Percentiles rank a stretch among this genome's conserved stretches.
phyloP scores from a whole-genome alignment of 2,329 filamentous ascomycete species.

The Tolypocladium sp. region DNA sequence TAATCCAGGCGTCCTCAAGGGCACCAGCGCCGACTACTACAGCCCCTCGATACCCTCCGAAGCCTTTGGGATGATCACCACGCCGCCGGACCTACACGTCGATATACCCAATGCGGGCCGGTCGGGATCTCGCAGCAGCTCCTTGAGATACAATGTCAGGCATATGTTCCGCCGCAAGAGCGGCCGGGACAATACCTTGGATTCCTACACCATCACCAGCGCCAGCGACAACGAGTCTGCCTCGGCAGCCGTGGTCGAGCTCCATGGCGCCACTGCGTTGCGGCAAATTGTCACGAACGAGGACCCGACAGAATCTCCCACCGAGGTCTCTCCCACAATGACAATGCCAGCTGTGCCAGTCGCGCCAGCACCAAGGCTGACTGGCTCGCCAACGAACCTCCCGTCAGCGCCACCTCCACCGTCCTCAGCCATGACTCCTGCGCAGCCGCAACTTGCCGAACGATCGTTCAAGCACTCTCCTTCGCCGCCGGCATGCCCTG shows the following conservation, averaged over 20 bases:
- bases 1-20: slow-evolving; percentile 21
- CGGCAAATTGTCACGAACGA: slow-evolving; percentile 4
- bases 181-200: slow-evolving; percentile 18
- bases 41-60: slow-evolving; percentile 29
- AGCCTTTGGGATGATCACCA: slow-evolving; percentile 28
- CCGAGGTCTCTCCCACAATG: slow-evolving; percentile 13
- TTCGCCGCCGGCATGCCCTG: slow-evolving; percentile 22
- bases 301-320: slow-evolving; percentile 19
- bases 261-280: background rate
- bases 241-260: background rate
- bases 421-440: background rate
- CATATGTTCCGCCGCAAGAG: slow-evolving; percentile 25
- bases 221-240: background rate
- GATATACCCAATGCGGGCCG: slow-evolving; percentile 9
- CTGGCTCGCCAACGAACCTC: slow-evolving; percentile 6
- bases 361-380: slow-evolving; percentile 5
- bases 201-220: slow-evolving; percentile 9
- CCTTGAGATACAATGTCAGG: slow-evolving; percentile 24
- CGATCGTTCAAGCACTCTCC: slow-evolving; percentile 12
- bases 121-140: slow-evolving; percentile 22
- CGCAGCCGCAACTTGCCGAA: background rate
- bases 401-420: background rate
- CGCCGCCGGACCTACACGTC: slow-evolving; percentile 6
- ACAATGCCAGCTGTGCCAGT: background rate
- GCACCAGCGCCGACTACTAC: slow-evolving; percentile 31